These are phyloP conservation scores for Seiridium cupressi DNA, from an alignment of 2,329 filamentous ascomycete species.

Conservation along the genomic window DNA sequence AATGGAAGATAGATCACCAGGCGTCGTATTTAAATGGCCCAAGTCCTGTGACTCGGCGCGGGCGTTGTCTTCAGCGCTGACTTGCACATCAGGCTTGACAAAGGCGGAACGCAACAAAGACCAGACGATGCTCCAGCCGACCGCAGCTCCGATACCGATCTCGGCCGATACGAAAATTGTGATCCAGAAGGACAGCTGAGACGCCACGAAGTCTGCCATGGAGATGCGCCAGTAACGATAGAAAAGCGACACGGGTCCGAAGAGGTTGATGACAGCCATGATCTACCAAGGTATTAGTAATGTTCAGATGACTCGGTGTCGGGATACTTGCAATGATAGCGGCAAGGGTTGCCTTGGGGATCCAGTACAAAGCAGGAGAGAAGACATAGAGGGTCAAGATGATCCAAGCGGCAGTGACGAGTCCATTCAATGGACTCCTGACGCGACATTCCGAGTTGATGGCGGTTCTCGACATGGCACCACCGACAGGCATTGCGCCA, in stretches of 20 bases:
- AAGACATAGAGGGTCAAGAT: constrained; percentile 62
- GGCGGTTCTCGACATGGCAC: constrained; percentile 66
- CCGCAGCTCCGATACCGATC: constrained; percentile 56
- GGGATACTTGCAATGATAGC: constrained; percentile 56
- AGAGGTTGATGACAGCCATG: constrained; percentile 61
- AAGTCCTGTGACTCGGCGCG: constrained; percentile 11
- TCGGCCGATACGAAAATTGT: constrained; percentile 61
- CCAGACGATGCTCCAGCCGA: constrained; percentile 64
- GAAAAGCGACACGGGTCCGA: constrained; percentile 56
- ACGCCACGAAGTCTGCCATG: constrained; percentile 61
- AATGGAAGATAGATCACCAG: constrained; percentile 22
- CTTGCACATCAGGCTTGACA: constrained; percentile 22
- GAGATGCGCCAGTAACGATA: constrained; percentile 65
- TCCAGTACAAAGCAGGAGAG: constrained; percentile 61
- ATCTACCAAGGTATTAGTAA: constrained; percentile 35
- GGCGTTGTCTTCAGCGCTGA: constrained; percentile 19
- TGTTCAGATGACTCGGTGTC: background rate
- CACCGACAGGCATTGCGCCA: constrained; percentile 61
- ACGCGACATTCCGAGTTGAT: constrained; percentile 66
- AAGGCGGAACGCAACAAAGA: constrained; percentile 59
- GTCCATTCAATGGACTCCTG: constrained; percentile 57
- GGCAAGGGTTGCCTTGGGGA: constrained; percentile 63
- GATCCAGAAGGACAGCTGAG: constrained; percentile 64
- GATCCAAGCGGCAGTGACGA: constrained; percentile 61
- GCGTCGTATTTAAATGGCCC: constrained; percentile 19